These are phyloP conservation scores for Paspalum notatum DNA, from an alignment of 176 grass and related monocot species.

Conservation along the genomic window DNA sequence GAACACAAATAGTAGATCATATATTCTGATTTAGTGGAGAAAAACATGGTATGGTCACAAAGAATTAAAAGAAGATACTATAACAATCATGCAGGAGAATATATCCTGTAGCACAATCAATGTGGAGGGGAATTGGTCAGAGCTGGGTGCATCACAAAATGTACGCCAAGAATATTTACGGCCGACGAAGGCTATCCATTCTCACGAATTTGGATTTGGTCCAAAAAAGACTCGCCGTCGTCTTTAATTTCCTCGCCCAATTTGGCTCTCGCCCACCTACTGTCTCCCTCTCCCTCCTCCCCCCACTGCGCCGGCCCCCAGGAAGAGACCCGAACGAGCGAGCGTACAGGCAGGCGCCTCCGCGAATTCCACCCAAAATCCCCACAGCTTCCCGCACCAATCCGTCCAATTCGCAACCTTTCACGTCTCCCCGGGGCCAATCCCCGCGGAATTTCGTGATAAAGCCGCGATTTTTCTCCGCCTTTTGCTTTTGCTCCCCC, in stretches of 20 bases:
- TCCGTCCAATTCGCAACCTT: slow-evolving; percentile 30
- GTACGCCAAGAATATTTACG: no score
- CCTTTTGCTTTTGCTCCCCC: slow-evolving; percentile 43
- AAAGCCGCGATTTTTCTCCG: slow-evolving; percentile 40
- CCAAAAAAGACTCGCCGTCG: slow-evolving; percentile 32
- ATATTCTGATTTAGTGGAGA: no score
- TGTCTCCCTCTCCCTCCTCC: not conserved
- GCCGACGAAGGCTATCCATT: slow-evolving; percentile 29
- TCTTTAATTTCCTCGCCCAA: slow-evolving; percentile 42
- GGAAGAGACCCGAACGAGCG: slow-evolving; percentile 46
- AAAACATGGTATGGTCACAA: no score
- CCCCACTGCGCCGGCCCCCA: slow-evolving; percentile 12
- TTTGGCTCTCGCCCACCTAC: slow-evolving; percentile 37
- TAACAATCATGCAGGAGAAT: no score
- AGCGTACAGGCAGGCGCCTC: slow-evolving; percentile 18
- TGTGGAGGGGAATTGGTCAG: no score
- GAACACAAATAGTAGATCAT: no score
- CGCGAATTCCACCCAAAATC: slow-evolving; percentile 39
- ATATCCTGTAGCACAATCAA: no score
- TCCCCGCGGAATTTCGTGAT: slow-evolving; percentile 38
- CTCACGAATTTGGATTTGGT: slow-evolving; percentile 49
- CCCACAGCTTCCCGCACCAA: slow-evolving; percentile 37
- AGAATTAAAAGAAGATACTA: no score
- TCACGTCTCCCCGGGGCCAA: slow-evolving; percentile 24
- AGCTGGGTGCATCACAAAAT: no score